Evolutionary conservation across 129 eudicot genomes (phyloP), one percentile per base, ranked within the genome.

Genomic region (Centella asiatica): DNA sequence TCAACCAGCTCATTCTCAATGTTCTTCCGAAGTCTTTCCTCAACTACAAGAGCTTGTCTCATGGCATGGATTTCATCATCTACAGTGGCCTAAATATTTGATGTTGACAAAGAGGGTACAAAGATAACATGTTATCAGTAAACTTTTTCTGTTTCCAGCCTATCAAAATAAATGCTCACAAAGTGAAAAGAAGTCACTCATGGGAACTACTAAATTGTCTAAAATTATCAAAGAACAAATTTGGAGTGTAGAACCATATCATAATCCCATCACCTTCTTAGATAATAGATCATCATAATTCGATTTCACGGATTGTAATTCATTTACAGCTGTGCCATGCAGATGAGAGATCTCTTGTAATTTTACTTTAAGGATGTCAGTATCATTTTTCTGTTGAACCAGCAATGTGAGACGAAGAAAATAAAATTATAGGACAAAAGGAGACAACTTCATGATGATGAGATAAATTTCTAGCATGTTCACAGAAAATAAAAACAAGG

Each of bases 11-110:
- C 96, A 40, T 68, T 72, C 78, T 92, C 95, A 70, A 79, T 79
- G 10, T 76, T 79, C 77, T 79, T 81, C 64, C 95, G 80, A 68
- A 76, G 85, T 65, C 74, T 87, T 78, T 84, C 96, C 74, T 92
- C 96, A 23, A 69, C 66, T 57, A 73, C 53, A 65, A 87, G 84
- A 37, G 67, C 64, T 71, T 81, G 79, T 69, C 71, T 81, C 36
- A 80, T 72, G 25, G 77, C 63, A n/a, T 65, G 72, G 80, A 87
- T 80, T 73, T 86, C 89, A 44, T 67, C 74, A n/a, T 66, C 60
- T 42, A 87, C 55, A 51, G 31, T 73, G 56, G 50, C 83, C 97
- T 90, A 61, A 29, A 45, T 32, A 60, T 42, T 68, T 40, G 37
- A 51, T n/a, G 44, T 65, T 60, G 26, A 48, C 13, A 36, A 24